Evolutionary conservation across 345 rosid species (phyloP).

Genomic region (Brassica nigra): DNA sequence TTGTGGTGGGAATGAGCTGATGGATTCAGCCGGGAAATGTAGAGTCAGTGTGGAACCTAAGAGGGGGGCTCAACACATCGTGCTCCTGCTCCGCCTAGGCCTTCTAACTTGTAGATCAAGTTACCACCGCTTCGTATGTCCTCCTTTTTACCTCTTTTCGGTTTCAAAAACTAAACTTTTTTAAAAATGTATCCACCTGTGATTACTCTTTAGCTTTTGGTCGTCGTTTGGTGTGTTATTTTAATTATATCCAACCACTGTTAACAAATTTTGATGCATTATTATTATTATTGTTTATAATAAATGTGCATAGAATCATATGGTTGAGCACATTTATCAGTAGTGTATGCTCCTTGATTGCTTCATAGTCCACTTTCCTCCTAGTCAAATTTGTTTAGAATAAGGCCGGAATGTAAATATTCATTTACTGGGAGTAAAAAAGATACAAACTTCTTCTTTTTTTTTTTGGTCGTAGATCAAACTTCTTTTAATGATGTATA

Average conservation of each 20-base stretch:
- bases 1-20: constrained; percentile 49
- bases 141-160: background rate
- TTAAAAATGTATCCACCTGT: background rate
- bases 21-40: constrained; percentile 87
- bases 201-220: no score
- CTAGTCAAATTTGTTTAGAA: background rate
- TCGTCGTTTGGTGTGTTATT: no score
- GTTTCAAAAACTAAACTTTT: constrained; percentile 7
- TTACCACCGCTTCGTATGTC: background rate
- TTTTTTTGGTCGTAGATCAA: background rate
- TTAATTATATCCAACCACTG: background rate
- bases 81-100: constrained; percentile 81
- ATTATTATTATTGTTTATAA: no score
- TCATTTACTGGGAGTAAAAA: background rate
- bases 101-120: constrained; percentile 60
- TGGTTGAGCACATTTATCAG: background rate
- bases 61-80: constrained; percentile 91
- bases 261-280: background rate
- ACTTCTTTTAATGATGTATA: background rate
- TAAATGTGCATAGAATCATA: background rate
- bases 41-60: constrained; percentile 86
- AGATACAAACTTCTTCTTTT: no score
- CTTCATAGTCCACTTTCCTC: background rate
- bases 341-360: background rate
- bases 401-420: background rate